Base-by-base conservation (phyloP, 2,329 filamentous ascomycete genomes). In the Hymenoscyphus occultus region DNA sequence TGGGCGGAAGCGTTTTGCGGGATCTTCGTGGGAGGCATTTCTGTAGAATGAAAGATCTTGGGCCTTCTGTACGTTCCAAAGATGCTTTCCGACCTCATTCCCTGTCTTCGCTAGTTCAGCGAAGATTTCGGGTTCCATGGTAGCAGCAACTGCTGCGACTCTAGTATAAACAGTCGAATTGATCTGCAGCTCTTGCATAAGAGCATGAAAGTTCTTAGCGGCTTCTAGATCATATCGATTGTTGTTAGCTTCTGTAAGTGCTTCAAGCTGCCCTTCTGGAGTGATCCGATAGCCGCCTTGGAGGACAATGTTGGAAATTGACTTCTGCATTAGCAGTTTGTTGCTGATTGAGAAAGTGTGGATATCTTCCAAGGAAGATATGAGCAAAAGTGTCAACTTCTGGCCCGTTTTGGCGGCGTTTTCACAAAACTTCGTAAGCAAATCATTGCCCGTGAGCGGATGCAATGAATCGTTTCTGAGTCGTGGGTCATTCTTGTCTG, bases 291-390 rank as follows among this genome's bases (percentile, higher is more conserved):
- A 68, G 16, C 67, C 67, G 13, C 69, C 69, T 62, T 70, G 67
- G 19, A 70, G 54, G 9, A 69, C 58, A 35, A 70, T 60, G 12
- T 68, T 65, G 19, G 59, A 48, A 10, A 67, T 56, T 16, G 61
- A 63, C 39, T 13, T 28, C 10, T 28, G 39, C 5, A 68, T 31
- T 14, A 56, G 39, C 40, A 31, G n/a, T 28, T 28, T 42, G 39
- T 57, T 31, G 5, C 39, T 16, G 7, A 16, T 40, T 4, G 65
- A 54, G 39, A 74, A 74, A 7, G 63, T 32, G 10, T 65, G 59
- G 14, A 72, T 71, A 45, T 75, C 73, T 60, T 61, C 64, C 28
- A 74, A 40, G n/a, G 70, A 70, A 12, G 73, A 75, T 22, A 74
- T 70, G 9, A 68, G 65, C 12, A 74, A 61, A 16, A 74, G 59